Evolutionary conservation across 2,329 filamentous ascomycete genomes (phyloP), one percentile per base, ranked within the genome.

Genomic region (Aspergillus aculeatinus): DNA sequence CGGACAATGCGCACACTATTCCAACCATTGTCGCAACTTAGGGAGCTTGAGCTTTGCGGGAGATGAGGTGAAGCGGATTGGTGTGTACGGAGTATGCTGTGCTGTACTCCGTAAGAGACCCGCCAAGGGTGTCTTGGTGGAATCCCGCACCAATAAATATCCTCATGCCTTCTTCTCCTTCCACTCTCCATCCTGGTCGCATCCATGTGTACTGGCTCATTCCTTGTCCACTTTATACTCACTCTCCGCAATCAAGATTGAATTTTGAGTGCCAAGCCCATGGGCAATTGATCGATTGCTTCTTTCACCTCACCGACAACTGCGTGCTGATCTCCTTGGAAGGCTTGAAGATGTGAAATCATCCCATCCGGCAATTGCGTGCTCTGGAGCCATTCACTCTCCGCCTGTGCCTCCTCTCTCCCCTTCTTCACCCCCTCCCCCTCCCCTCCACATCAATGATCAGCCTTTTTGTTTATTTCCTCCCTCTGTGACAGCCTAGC

Each of bases 301-400:
- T 25, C 10, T n/a, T 10, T 47, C 4, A 23, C 23, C 23, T 29
- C 39, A 55, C 39, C 31, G 33, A 35, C 33, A 39, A 52, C 39
- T 52, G 52, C 42, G 16, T 44, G 39, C 39, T 31, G 53, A 31
- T 33, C 19, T 33, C 44, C 53, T 44, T 23, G 23, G 4, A 23
- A 23, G 23, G 23, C 4, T 23, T 47, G 47, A 48, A 48, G 42
- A 29, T 48, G 27, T 62, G 63, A 65, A 35, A 62, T 62, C 65
- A 67, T 67, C 51, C 5, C 51, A 59, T 55, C 60, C 51, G 50
- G 50, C 52, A 63, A 67, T 67, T 58, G 65, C 64, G 65, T 67
- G 65, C 65, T 66, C 57, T 58, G 52, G 51, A 55, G 35, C 55
- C 60, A 59, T 65, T 57, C 42, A 35, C 48, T 58, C 58, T 56